phyloP scores from a whole-genome alignment of 108 stramenopile species.

The Conticribra guillardii region DNA sequence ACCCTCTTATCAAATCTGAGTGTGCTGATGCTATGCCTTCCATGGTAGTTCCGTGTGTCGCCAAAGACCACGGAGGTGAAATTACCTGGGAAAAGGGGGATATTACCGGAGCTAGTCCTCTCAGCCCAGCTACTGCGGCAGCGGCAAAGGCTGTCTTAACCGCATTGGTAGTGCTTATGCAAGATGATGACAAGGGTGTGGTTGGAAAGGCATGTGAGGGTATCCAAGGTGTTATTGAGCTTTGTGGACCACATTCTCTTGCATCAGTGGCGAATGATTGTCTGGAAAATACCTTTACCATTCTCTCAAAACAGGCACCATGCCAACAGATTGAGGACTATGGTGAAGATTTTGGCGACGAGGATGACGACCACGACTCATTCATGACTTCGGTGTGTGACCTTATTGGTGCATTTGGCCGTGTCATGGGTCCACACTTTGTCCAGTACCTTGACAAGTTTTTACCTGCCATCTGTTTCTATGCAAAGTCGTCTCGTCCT shows the following conservation, averaged over 20 bases:
- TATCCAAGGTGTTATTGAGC: conserved; percentile 84
- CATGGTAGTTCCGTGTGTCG: conserved; percentile 74
- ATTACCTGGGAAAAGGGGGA: conserved; percentile 90
- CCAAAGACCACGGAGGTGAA: conserved; percentile 78
- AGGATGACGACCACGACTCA: conserved; percentile 94
- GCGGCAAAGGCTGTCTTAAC: conserved; percentile 73
- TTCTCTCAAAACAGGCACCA: conserved; percentile 81
- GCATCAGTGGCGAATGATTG: conserved; percentile 71
- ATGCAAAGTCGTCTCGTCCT: conserved; percentile 88
- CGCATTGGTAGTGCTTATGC: conserved; percentile 79
- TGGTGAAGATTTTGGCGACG: conserved; percentile 71
- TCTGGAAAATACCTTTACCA: conserved; percentile 61
- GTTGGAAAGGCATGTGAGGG: conserved; percentile 92
- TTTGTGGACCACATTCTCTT: conserved; percentile 86
- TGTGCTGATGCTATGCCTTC: conserved; percentile 82
- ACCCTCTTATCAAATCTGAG: conserved; percentile 88
- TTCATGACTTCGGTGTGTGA: conserved; percentile 93
- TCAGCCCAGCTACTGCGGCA: conserved; percentile 74
- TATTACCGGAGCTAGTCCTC: conserved; percentile 61
- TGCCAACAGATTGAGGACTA: conserved; percentile 74
- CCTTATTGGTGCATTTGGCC: conserved; percentile 81
- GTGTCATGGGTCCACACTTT: conserved; percentile 87
- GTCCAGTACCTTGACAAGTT: conserved; percentile 83
- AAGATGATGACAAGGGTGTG: conserved; percentile 80
- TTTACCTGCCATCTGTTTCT: conserved; percentile 86